Evolutionary conservation across 352 stramenopile genomes (phyloP).

Genomic region (Lagenidium giganteum): DNA sequence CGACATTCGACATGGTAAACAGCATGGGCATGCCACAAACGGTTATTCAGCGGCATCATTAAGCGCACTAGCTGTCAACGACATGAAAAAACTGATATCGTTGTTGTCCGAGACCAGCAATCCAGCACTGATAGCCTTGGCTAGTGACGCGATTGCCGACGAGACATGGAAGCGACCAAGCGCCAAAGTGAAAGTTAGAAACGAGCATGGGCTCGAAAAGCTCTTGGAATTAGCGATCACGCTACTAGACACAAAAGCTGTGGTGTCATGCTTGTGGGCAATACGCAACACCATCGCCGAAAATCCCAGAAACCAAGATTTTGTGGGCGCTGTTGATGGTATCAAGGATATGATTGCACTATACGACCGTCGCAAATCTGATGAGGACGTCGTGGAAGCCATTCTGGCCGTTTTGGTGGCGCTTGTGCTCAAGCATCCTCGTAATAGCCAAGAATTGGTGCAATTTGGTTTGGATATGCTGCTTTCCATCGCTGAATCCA

Average conservation of each 20-base stretch:
- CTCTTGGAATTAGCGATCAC: conserved; percentile 44
- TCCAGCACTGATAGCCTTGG: conserved; percentile 55
- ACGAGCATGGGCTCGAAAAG: conserved; percentile 60
- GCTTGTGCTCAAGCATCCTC: conserved; percentile 43
- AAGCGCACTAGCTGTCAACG: conserved; percentile 28
- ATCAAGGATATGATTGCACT: conserved; percentile 40
- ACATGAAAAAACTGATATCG: conserved; percentile 66
- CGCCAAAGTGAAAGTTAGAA: conserved; percentile 51
- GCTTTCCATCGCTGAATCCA: conserved; percentile 35
- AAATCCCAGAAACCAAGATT: conserved; percentile 59
- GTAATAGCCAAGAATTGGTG: conserved; percentile 67
- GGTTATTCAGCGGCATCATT: conserved; percentile 8
- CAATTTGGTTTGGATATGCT: conserved; percentile 56
- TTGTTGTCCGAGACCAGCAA: conserved; percentile 50
- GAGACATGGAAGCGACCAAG: conserved; percentile 64
- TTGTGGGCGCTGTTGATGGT: conserved; percentile 44
- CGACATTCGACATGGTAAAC: conserved; percentile 49
- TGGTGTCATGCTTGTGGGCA: conserved; percentile 72
- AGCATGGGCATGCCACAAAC: conserved; percentile 29
- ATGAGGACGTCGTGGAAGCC: conserved; percentile 55
- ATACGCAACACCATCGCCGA: conserved; percentile 49
- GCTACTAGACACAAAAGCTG: no score
- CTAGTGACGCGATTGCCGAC: conserved; percentile 74
- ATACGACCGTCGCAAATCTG: conserved; percentile 32
- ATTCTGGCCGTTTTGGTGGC: conserved; percentile 48